phyloP scores from a whole-genome alignment of 257 asterid genomes.

The Solanum appendiculatum region DNA sequence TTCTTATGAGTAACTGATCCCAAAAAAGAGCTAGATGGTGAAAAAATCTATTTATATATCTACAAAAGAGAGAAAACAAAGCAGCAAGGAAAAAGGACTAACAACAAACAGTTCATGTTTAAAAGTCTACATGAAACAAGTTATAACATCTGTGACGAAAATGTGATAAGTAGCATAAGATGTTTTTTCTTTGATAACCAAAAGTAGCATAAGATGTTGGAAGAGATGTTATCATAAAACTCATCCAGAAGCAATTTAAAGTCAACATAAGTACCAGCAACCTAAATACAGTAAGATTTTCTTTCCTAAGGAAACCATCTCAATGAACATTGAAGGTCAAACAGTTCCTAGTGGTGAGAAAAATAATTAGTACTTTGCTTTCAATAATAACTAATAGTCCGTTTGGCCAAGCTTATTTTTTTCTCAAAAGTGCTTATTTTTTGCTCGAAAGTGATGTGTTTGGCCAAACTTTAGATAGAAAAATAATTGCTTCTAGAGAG shows the following conservation, averaged over 20 bases:
- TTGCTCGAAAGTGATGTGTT: background rate
- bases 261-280: background rate
- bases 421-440: background rate
- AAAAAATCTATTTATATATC: background rate
- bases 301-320: background rate
- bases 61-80: background rate
- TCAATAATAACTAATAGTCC: background rate
- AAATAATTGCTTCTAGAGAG: background rate
- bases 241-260: background rate
- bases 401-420: background rate
- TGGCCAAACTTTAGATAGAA: background rate
- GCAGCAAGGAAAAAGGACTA: background rate
- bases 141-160: background rate
- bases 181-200: background rate
- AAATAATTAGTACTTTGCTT: background rate
- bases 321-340: background rate
- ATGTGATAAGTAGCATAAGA: background rate
- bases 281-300: background rate
- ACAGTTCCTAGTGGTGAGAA: background rate
- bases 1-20: constrained; percentile 79
- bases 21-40: background rate
- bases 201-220: background rate
- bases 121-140: background rate
- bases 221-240: background rate
- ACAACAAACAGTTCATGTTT: background rate